phyloP scores from a whole-genome alignment of 2,329 filamentous ascomycete genomes.

The Dactylellina drechsleri region DNA sequence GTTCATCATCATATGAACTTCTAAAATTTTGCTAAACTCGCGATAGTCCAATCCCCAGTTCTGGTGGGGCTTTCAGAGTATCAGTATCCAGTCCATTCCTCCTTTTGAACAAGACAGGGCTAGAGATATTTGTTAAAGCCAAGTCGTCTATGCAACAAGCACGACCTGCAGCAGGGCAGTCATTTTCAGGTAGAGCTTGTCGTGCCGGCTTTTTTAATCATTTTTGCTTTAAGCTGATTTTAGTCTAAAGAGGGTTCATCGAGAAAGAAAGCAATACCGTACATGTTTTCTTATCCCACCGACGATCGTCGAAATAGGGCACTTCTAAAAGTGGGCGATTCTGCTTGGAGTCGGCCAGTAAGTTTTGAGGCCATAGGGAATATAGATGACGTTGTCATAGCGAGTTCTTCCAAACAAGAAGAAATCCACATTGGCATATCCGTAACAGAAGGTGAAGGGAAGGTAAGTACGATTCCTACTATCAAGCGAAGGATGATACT shows the following conservation, averaged over 20 bases:
- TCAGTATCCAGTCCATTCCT: constrained; percentile 96
- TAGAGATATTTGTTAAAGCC: constrained; percentile 85
- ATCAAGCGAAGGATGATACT: not conserved
- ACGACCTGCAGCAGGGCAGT: constrained; percentile 83
- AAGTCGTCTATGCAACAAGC: constrained; percentile 88
- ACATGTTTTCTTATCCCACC: constrained; percentile 93
- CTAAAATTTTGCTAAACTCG: not conserved
- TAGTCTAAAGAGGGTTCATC: constrained; percentile 55
- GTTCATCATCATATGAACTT: constrained; percentile 29
- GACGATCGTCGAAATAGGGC: constrained; percentile 93
- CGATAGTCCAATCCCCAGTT: constrained; percentile 77
- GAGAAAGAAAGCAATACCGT: constrained; percentile 78
- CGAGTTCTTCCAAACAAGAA: constrained; percentile 74
- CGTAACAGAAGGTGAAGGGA: constrained; percentile 89
- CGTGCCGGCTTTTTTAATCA: not conserved
- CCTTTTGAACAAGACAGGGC: constrained; percentile 91
- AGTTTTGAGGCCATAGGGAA: constrained; percentile 98
- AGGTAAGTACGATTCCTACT: constrained; percentile 62
- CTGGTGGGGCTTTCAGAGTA: constrained; percentile 94
- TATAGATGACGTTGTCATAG: constrained; percentile 84
- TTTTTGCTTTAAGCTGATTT: constrained; percentile 32
- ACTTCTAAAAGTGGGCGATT: constrained; percentile 85
- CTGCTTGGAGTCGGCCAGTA: constrained; percentile 95
- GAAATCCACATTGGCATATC: constrained; percentile 93
- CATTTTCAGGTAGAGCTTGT: constrained; percentile 62